These are phyloP conservation scores for Ceratobasidium sp. DNA, from an alignment of 1,284 basidiomycete genomes.

Conservation along the genomic window DNA sequence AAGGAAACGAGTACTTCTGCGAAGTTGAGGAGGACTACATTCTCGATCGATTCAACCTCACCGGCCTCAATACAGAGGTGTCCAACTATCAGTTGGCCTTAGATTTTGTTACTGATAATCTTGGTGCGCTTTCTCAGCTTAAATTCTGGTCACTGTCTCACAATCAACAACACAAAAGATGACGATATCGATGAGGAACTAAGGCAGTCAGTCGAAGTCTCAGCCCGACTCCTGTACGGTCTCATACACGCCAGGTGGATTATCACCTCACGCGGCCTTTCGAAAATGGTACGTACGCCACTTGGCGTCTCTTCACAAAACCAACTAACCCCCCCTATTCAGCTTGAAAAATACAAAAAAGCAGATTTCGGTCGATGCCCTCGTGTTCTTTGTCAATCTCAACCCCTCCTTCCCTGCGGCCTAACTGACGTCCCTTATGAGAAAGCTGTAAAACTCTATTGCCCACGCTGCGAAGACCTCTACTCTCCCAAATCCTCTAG, in stretches of 20 bases:
- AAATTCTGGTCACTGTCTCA: conserved; percentile 29
- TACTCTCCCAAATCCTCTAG: conserved; percentile 95
- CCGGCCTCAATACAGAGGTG: conserved; percentile 96
- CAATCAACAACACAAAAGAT: conserved; percentile 61
- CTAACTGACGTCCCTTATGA: conserved; percentile 94
- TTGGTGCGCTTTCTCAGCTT: conserved; percentile 69
- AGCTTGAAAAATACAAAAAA: conserved; percentile 97
- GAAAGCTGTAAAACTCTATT: conserved; percentile 97
- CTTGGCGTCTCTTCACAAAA: conserved; percentile 49
- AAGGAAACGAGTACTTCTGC: conserved; percentile 97
- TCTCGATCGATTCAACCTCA: conserved; percentile 97
- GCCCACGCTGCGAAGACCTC: conserved; percentile 95
- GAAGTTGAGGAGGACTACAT: conserved; percentile 99
- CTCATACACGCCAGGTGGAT: conserved; percentile 98
- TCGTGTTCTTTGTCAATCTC: conserved; percentile 90
- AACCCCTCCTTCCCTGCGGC: conserved; percentile 94
- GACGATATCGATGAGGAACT: conserved; percentile 84
- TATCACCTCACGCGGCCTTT: conserved; percentile 89
- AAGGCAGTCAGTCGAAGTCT: conserved; percentile 86
- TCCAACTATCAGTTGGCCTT: conserved; percentile 94
- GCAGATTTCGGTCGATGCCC: conserved; percentile 97
- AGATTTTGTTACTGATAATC: conserved; percentile 94
- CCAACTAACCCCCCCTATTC: conserved; percentile 44
- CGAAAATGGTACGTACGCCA: conserved; percentile 83
- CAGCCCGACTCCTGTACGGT: conserved; percentile 91